A percentile compares a stretch with the other conserved stretches of the same genome.
Evolutionary conservation across 805 yeast genomes (phyloP).

Genomic region (Wickerhamiella domercqiae): DNA sequence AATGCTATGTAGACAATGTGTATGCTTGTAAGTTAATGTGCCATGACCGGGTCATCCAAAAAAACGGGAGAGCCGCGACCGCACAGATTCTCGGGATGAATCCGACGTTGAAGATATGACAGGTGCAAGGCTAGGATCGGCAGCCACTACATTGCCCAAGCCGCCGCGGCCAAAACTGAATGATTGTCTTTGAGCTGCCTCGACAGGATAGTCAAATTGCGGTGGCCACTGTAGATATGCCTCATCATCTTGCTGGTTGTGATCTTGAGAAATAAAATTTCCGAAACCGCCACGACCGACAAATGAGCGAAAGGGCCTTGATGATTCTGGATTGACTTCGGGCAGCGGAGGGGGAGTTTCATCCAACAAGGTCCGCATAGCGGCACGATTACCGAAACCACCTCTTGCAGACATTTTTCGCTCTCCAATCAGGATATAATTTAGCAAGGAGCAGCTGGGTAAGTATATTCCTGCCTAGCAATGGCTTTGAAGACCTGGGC

Average conservation of each 20-base stretch:
- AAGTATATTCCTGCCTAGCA: too few species aligned
- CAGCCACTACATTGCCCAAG: neutral
- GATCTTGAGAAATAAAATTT: neutral
- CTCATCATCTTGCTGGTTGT: neutral
- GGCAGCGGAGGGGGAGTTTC: neutral
- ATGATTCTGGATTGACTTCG: neutral
- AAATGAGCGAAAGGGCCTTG: neutral
- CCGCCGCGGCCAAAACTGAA: constrained; percentile 2
- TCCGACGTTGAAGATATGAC: too few species aligned
- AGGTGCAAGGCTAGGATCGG: too few species aligned
- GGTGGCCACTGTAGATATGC: neutral
- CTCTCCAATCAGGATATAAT: too few species aligned
- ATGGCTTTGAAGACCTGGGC: too few species aligned
- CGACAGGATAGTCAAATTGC: too few species aligned
- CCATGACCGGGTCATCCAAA: too few species aligned
- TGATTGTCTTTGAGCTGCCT: too few species aligned
- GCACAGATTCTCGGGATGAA: too few species aligned
- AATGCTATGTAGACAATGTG: constrained; percentile 7
- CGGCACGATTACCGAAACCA: constrained; percentile 1
- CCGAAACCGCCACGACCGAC: constrained; percentile 1
- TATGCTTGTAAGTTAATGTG: neutral
- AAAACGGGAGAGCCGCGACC: too few species aligned
- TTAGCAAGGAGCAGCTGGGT: too few species aligned
- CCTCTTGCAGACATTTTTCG: too few species aligned
- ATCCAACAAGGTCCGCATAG: neutral